Percentiles rank a stretch among this genome's conserved stretches.
Evolutionary conservation across 2,329 filamentous ascomycete genomes (phyloP).

Genomic region (Hirsutella minnesotensis): DNA sequence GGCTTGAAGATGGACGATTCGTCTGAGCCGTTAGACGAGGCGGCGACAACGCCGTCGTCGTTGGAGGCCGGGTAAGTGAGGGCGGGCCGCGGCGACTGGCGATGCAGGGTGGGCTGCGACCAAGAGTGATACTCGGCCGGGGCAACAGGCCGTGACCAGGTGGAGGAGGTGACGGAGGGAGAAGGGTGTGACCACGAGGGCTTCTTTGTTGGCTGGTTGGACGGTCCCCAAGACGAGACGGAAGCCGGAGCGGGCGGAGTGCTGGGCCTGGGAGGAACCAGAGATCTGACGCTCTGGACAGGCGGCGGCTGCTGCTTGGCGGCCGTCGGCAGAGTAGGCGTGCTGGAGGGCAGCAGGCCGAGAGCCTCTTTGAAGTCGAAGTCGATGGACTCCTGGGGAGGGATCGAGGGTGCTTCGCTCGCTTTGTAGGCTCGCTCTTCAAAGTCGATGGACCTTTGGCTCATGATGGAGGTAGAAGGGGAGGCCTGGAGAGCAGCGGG

Average conservation of each 20-base stretch:
- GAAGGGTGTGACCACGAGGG: too few relatives aligned
- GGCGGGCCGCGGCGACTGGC: neutral
- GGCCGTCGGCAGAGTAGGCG: neutral
- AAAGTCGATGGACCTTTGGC: neutral
- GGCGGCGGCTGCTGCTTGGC: neutral
- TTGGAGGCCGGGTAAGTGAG: too few relatives aligned
- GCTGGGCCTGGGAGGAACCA: too few relatives aligned
- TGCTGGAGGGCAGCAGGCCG: conserved; percentile 1
- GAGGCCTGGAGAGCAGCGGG: neutral
- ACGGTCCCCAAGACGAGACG: too few relatives aligned
- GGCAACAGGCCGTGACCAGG: too few relatives aligned
- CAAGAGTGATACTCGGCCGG: too few relatives aligned
- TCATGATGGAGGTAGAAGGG: neutral
- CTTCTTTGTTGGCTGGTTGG: too few relatives aligned
- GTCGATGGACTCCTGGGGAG: conserved; percentile 4
- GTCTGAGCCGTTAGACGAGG: neutral
- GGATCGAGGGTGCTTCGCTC: conserved; percentile 1
- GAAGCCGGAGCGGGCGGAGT: too few relatives aligned
- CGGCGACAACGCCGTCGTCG: neutral
- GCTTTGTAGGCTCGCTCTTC: neutral
- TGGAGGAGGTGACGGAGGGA: too few relatives aligned
- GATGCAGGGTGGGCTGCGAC: too few relatives aligned
- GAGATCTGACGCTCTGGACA: neutral
- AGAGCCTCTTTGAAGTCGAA: conserved; percentile 5
- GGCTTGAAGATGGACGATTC: neutral